Evolutionary conservation across 1,284 basidiomycete genomes (phyloP).

Genomic region (Sporisorium reilianum): DNA sequence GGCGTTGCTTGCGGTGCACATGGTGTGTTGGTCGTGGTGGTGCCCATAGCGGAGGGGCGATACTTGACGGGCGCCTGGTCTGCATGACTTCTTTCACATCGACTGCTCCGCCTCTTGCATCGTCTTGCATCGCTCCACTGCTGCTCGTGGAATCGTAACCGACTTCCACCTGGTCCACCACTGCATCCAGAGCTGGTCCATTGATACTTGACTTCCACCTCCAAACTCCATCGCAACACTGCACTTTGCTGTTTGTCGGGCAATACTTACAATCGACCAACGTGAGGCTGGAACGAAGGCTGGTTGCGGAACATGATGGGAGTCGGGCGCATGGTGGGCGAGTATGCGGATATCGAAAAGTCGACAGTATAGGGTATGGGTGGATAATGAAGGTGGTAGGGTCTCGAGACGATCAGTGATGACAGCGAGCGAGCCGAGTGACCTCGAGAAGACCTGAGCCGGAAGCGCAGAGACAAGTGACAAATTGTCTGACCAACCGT

Average conservation of each 20-base stretch:
- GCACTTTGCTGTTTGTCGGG: not conserved
- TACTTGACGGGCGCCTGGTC: not conserved
- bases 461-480: too few relatives aligned
- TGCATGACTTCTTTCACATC: not conserved
- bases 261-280: slow-evolving; percentile 60
- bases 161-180: too few relatives aligned
- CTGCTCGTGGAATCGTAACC: too few relatives aligned
- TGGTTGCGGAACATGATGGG: slow-evolving; percentile 44
- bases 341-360: not conserved
- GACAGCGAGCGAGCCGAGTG: not conserved
- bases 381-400: not conserved
- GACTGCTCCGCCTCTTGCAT: not conserved
- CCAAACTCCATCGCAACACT: not conserved
- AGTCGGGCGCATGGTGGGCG: slow-evolving; percentile 42
- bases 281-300: slow-evolving; percentile 63
- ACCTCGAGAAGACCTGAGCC: not conserved
- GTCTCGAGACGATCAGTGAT: slow-evolving; percentile 5
- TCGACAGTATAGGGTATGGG: not conserved
- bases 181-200: not conserved
- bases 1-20: not conserved
- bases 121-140: not conserved
- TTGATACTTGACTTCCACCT: not conserved
- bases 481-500: too few relatives aligned
- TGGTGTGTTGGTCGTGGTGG: not conserved
- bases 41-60: too few relatives aligned